Base-by-base conservation (phyloP, 768 basidiomycete genomes). In the Rhizopogon rudus region DNA sequence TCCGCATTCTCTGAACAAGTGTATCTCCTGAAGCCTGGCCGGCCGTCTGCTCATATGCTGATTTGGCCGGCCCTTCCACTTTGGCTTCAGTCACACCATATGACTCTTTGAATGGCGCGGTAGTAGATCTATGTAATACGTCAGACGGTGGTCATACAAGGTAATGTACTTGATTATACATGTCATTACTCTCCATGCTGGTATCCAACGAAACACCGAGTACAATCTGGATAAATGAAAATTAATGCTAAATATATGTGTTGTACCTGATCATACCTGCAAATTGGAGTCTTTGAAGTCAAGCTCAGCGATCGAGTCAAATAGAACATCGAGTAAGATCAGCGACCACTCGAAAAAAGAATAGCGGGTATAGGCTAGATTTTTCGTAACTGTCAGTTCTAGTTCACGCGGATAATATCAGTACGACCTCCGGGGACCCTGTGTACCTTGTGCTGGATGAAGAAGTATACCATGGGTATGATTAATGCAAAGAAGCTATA, bases 281-380 rank as follows among this genome's bases (percentile, higher is more conserved):
- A 88, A 61, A 56, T 78, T 72, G 5, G 76, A 73, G 40, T 77
- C 73, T 44, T 67, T 70, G 57, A 91, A 81, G 60, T 91, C 89
- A 29, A 76, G 70, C 53, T 77, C 81, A 1, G 80, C 63, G n/a
- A 86, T 67, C 0, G 89, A 83, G 64, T 93, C 91, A 60, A 83
- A 92, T 13, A 82, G 55, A 25, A 93, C 74, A 55, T 93, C 91
- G 44, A 86, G 74, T 51, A 86, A 65, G 53, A 93, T 90, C 46
- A 93, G 80, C 7, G 75, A 76, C 93, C 93, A 96, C 71, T 96
- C 93, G 61, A 90, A 89, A 70, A 94, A 86, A 44, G 86, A 82
- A 63, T 94, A 96, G 42, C 73, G 73, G 3, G 91, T 93, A 70
- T 96, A 96, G 10, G 93, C 93, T 91, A 48, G 6, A 35, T 29